Conservation (phyloP, 2,329 filamentous ascomycete species). For the Nothopassalora personata region DNA sequence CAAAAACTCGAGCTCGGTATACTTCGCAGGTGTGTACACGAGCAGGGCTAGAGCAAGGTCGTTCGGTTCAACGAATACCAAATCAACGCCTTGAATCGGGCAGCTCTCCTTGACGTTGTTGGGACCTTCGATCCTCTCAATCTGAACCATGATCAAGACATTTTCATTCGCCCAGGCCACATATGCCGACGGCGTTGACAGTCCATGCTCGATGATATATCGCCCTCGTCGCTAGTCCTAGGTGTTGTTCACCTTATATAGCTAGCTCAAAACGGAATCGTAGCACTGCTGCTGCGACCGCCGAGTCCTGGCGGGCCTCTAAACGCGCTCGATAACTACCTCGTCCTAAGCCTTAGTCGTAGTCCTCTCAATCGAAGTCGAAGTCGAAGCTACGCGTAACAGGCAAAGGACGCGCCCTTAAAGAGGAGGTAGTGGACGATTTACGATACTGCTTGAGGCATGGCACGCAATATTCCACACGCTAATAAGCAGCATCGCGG, state of each 20-base stretch:
- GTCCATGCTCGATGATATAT: slow-evolving; percentile 43
- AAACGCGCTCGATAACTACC: too few species aligned
- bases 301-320: too few species aligned
- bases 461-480: too few species aligned
- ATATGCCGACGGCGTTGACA: slow-evolving; percentile 39
- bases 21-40: slow-evolving; percentile 39
- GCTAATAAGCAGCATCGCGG: too few species aligned
- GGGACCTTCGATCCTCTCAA: slow-evolving; percentile 39
- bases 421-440: too few species aligned
- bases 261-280: slow-evolving; percentile 28
- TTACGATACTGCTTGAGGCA: too few species aligned
- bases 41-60: slow-evolving; percentile 52
- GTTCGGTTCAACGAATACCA: slow-evolving; percentile 49
- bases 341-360: too few species aligned
- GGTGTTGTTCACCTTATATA: slow-evolving; percentile 42
- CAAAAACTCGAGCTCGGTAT: slow-evolving; percentile 43
- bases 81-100: slow-evolving; percentile 47
- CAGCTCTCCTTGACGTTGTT: slow-evolving; percentile 44
- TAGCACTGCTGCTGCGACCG: too few species aligned
- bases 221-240: too few species aligned
- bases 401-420: too few species aligned
- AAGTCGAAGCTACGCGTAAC: too few species aligned
- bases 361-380: too few species aligned
- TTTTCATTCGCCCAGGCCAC: slow-evolving; percentile 48
- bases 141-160: slow-evolving; percentile 45